A percentile compares a stretch with the other conserved stretches of the same genome.
These are phyloP conservation scores for Beauveria australis DNA, from an alignment of 2,329 filamentous ascomycete species.

Conservation along the genomic window DNA sequence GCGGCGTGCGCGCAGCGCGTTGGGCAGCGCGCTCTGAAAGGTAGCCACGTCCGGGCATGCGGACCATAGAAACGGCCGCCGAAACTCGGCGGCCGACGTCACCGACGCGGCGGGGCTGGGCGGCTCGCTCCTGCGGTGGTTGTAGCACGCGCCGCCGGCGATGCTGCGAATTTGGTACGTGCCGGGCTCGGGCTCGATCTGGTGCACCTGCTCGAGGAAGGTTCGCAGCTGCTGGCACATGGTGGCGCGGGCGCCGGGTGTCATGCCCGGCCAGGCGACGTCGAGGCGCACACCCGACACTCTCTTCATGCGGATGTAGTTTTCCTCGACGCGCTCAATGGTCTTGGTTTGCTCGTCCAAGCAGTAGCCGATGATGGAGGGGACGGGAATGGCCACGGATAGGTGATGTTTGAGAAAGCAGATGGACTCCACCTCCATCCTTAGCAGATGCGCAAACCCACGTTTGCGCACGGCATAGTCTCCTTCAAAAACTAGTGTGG, in stretches of 20 bases:
- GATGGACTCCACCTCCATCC: conserved; percentile 13
- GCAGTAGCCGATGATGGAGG: conserved; percentile 4
- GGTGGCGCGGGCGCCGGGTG: background rate
- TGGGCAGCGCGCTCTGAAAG: conserved; percentile 14
- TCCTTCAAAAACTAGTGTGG: background rate
- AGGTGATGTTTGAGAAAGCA: conserved; percentile 5
- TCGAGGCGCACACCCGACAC: conserved; percentile 11
- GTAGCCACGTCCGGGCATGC: conserved; percentile 12
- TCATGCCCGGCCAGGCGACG: conserved; percentile 13
- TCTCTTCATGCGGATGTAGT: conserved; percentile 14
- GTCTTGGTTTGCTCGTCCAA: conserved; percentile 7
- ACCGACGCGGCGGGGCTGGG: conserved; percentile 11
- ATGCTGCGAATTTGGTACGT: background rate
- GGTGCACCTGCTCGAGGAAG: conserved; percentile 11
- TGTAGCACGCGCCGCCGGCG: background rate
- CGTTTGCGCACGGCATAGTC: background rate
- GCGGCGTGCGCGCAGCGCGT: conserved; percentile 10
- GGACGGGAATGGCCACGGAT: conserved; percentile 8
- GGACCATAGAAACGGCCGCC: conserved; percentile 11
- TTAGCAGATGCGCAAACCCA: background rate
- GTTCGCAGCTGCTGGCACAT: conserved; percentile 10
- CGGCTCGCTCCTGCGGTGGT: conserved; percentile 9
- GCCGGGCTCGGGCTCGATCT: conserved; percentile 3
- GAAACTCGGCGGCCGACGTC: background rate
- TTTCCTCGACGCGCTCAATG: background rate